Base-by-base conservation (phyloP, 306 rosid species). In the Rosa persica region DNA sequence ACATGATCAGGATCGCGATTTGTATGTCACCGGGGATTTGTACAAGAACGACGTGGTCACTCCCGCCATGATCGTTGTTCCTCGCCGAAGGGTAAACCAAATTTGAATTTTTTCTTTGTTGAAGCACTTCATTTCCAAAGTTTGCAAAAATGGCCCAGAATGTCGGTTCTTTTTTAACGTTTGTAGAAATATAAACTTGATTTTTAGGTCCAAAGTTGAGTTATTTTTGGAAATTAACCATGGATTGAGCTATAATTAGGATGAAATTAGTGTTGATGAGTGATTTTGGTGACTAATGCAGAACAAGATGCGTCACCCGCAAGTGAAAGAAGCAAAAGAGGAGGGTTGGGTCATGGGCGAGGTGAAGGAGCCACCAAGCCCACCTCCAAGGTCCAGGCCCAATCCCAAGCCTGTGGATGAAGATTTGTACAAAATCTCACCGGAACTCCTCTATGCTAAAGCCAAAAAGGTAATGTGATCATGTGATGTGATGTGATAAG, bases 61-160 rank as follows among this genome's bases (percentile, higher is more conserved):
- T 13, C 92, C 98, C 6, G 92, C 98, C 65, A 90, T 90, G 91
- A 89, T 94, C 61, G 92, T 92, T 51, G 95, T 90, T 73, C 97
- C 98, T 85, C 97, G 97, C 74, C 72, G 83, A 70, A 87, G 80
- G 92, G 97, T 94, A 82, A 54, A 67, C 52, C 57, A 7, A 12
- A 20, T 38, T 34, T 16, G 0, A n/a, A 44, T 27, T 36, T 47
- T 17, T 42, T 48, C 5, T 51, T 51, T 16, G 23, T 5, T 70
- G 4, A 15, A 12, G 19, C 51, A 3, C 36, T 52, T 25, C 39
- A 22, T 4, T 51, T 39, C 16, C 0, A 3, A 36, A 36, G 20
- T 42, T 20, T 11, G 30, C 48, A 67, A 42, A 42, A n/a, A 12
- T 43, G 60, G 44, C 36, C 30, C 30, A 61, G 44, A 23, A 23